Conservation (phyloP, 2,329 filamentous ascomycete species). For the Talaromyces sp. region DNA sequence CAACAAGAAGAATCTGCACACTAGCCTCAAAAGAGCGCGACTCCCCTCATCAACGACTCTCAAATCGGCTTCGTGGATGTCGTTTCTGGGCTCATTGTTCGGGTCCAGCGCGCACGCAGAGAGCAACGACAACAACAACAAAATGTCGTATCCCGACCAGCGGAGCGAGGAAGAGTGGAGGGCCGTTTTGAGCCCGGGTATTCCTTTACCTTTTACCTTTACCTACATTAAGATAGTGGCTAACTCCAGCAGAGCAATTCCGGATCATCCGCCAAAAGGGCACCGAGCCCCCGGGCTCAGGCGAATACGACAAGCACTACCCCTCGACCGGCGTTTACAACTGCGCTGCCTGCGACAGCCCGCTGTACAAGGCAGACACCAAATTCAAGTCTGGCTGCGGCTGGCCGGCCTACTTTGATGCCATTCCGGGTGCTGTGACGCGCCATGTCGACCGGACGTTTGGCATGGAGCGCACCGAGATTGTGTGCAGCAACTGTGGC, state of each 20-base stretch:
- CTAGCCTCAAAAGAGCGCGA: constrained; percentile 1
- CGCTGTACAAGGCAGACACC: constrained; percentile 86
- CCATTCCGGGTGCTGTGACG: constrained; percentile 81
- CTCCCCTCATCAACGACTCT: constrained; percentile 18
- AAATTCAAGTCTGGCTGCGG: constrained; percentile 97
- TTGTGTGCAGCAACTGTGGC: constrained; percentile 90
- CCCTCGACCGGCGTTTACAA: constrained; percentile 72
- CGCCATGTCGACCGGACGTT: constrained; percentile 70
- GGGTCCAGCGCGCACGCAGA: constrained; percentile 52
- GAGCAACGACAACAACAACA: constrained; percentile 13
- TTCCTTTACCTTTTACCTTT: not conserved
- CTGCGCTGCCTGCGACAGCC: constrained; percentile 79
- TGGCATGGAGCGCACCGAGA: constrained; percentile 86
- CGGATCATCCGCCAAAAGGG: constrained; percentile 86
- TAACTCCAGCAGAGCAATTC: constrained; percentile 70
- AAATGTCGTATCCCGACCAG: constrained; percentile 66
- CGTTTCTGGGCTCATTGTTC: constrained; percentile 74
- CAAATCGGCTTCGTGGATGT: constrained; percentile 69
- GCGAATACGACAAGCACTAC: constrained; percentile 83
- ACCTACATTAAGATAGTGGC: not conserved
- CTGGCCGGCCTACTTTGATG: constrained; percentile 98
- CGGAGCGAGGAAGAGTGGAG: constrained; percentile 83
- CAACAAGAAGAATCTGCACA: not conserved
- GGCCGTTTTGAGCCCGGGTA: constrained; percentile 70
- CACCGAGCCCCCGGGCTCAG: constrained; percentile 74